A percentile compares a stretch with the other conserved stretches of the same genome.
These are phyloP conservation scores for Leccinum pachyderme DNA, from an alignment of 1,284 basidiomycete genomes.

Conservation along the genomic window DNA sequence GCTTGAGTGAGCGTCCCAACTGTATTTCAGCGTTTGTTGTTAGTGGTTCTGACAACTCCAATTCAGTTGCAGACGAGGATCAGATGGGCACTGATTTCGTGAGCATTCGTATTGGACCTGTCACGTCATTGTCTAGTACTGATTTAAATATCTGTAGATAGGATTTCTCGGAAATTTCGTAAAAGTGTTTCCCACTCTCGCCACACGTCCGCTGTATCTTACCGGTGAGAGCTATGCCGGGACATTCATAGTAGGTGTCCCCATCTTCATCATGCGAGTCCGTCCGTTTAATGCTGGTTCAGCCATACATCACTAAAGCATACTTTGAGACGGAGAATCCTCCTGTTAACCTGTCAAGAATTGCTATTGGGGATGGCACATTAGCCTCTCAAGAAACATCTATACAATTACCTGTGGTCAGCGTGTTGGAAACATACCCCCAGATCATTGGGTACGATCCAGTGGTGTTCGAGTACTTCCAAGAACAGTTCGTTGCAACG, in stretches of 20 bases:
- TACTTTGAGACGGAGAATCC: constrained; percentile 59
- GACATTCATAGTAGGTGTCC: constrained; percentile 51
- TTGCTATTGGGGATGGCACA: constrained; percentile 68
- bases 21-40: constrained; percentile 15
- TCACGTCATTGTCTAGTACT: neutral
- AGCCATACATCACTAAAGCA: constrained; percentile 71
- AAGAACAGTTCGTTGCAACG: constrained; percentile 47
- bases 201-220: constrained; percentile 56
- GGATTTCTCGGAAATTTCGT: constrained; percentile 64
- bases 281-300: constrained; percentile 2
- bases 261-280: neutral
- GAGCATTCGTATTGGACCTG: constrained; percentile 20
- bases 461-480: constrained; percentile 64
- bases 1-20: constrained; percentile 45
- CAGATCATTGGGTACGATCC: constrained; percentile 42
- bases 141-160: constrained; percentile 39
- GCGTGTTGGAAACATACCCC: constrained; percentile 59
- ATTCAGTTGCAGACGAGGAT: constrained; percentile 43
- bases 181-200: constrained; percentile 64
- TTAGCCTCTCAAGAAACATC: constrained; percentile 47
- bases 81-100: constrained; percentile 56
- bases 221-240: constrained; percentile 70
- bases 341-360: constrained; percentile 60
- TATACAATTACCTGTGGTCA: constrained; percentile 51
- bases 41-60: neutral